These are phyloP conservation scores for Nakaseomyces bracarensis DNA, from an alignment of 1,139 yeast genomes.

Conservation along the genomic window DNA sequence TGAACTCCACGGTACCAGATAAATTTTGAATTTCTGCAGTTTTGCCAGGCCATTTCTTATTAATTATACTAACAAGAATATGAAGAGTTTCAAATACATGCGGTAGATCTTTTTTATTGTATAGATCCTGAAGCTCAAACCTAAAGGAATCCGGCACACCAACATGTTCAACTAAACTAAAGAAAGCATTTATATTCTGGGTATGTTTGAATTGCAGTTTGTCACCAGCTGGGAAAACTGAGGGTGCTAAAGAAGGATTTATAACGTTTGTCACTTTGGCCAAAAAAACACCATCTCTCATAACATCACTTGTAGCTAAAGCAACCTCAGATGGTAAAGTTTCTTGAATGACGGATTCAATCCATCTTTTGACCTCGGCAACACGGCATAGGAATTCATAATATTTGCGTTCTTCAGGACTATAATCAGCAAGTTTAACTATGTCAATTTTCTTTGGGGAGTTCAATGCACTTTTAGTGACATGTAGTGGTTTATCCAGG, in stretches of 20 bases:
- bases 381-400: conserved; percentile 87
- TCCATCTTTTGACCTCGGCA: conserved; percentile 75
- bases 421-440: conserved; percentile 11
- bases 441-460: conserved; percentile 11
- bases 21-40: conserved; percentile 59
- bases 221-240: conserved; percentile 44
- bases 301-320: conserved; percentile 45
- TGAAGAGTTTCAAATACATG: conserved; percentile 91
- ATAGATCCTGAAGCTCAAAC: conserved; percentile 85
- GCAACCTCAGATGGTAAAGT: conserved; percentile 46
- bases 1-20: conserved; percentile 55
- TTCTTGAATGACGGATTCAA: conserved; percentile 50
- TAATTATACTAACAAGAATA: conserved; percentile 67
- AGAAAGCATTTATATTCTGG: conserved; percentile 83
- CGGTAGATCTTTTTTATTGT: conserved; percentile 87
- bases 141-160: conserved; percentile 80
- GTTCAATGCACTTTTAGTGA: conserved; percentile 1
- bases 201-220: conserved; percentile 81
- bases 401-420: conserved; percentile 35
- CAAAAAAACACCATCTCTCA: conserved; percentile 76
- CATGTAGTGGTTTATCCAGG: background rate
- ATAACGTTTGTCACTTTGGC: conserved; percentile 73
- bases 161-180: conserved; percentile 59
- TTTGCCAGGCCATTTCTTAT: conserved; percentile 35
- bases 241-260: conserved; percentile 55